Evolutionary conservation across 2,329 filamentous ascomycete species (phyloP).

Genomic region (Pseudocercospora fuligena): DNA sequence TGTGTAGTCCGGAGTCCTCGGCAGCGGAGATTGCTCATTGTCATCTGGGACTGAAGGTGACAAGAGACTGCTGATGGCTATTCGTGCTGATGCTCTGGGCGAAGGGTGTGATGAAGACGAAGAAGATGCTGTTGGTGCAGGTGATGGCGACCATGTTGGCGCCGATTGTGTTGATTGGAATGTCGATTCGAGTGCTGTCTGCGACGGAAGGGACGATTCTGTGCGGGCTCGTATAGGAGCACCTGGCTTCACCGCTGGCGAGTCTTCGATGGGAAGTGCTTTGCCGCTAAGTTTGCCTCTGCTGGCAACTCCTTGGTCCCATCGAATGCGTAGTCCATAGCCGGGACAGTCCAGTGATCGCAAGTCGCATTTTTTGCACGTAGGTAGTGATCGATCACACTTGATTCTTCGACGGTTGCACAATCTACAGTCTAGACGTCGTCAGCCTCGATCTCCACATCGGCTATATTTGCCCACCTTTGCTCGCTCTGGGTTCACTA

Average conservation of each 20-base stretch:
- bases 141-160: conserved; percentile 6
- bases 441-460: background rate
- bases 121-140: background rate
- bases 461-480: conserved; percentile 6
- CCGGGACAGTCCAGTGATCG: conserved; percentile 17
- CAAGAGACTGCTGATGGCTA: conserved; percentile 13
- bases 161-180: background rate
- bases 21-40: background rate
- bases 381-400: conserved; percentile 19
- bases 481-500: conserved; percentile 18
- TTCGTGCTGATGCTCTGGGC: background rate
- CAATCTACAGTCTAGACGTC: conserved; percentile 15
- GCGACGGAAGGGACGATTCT: background rate
- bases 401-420: conserved; percentile 20
- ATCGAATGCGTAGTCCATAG: conserved; percentile 20
- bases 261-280: conserved; percentile 6
- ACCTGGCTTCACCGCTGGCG: conserved; percentile 7
- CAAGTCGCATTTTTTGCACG: conserved; percentile 21
- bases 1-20: background rate
- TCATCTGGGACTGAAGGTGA: background rate
- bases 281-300: conserved; percentile 18
- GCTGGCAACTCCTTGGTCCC: conserved; percentile 19
- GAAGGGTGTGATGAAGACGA: background rate
- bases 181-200: too few species aligned
- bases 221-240: background rate